Evolutionary conservation across 345 rosid species (phyloP), one percentile per base, ranked within the genome.

Genomic region (thale cress (Arabidopsis thaliana)): DNA sequence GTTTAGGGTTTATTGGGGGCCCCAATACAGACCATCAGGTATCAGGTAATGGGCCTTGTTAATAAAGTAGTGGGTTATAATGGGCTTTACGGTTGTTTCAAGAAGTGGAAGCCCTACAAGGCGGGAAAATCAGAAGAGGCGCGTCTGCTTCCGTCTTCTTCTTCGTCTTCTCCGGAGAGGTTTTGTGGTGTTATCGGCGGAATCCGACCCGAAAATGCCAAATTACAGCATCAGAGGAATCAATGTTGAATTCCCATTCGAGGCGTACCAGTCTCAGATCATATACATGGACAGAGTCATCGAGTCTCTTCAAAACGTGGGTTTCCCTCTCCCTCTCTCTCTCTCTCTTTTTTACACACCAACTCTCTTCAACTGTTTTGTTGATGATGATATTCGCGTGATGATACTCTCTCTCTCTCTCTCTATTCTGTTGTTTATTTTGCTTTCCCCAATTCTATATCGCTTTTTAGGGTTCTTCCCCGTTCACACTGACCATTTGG

Each of bases 221-320:
- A 76, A 82, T 8, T 92, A 92, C 89, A 85, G 72, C n/a, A 71
- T 95, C 56, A 81, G 96, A 76, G 98, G 97, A 75, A 82, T 95
- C 81, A 79, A 89, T 55, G 99, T 92, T 49, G 97, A 92, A 61
- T 95, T 95, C 80, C 99, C 98, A 3, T 95, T 85, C 80, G 94
- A 90, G 67, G 96, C 98, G 1, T 92, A 95, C 68, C 88, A 89
- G 58, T 90, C 93, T 71, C 98, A 92, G 87, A 86, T 92, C 61
- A 83, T 81, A 55, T 92, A 92, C 91, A 95, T 92, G 99, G 97
- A 95, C 59, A 88, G 86, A 84, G 97, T 95, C 12, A 87, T 95
- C 68, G 85, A 90, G 63, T 81, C 96, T 75, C 96, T 92, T 57
- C 98, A 92, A 83, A 87, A 70, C 65, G 99, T 89, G 45, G 79